Evolutionary conservation across 1,284 basidiomycete species (phyloP).

Genomic region (Athelia psychrophila): DNA sequence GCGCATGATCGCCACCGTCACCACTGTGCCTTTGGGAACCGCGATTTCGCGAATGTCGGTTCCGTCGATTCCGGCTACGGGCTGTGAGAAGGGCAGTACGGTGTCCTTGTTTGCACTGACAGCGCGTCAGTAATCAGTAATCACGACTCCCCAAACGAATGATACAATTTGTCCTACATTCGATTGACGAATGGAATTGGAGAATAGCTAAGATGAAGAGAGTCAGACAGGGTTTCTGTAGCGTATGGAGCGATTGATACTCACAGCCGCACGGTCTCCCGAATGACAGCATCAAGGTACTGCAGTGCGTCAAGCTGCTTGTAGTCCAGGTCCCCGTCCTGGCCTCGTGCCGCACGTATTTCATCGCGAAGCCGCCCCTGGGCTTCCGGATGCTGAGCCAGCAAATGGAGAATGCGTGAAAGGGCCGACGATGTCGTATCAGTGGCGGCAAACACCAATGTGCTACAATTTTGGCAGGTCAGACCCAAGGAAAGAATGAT

Average conservation of each 20-base stretch:
- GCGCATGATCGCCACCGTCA: slow-evolving; percentile 37
- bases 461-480: slow-evolving; percentile 18
- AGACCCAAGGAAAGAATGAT: no score
- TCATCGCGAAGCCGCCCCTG: slow-evolving; percentile 34
- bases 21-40: slow-evolving; percentile 34
- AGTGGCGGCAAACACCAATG: slow-evolving; percentile 43
- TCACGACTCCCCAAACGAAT: no score
- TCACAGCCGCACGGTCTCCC: slow-evolving; percentile 44
- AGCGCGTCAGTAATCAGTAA: no score
- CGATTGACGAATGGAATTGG: slow-evolving; percentile 5
- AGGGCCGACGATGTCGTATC: slow-evolving; percentile 40
- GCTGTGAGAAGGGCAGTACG: slow-evolving; percentile 22
- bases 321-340: slow-evolving; percentile 26
- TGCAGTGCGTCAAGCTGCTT: slow-evolving; percentile 36
- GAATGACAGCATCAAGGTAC: slow-evolving; percentile 43
- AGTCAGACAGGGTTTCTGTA: no score
- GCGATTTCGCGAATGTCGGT: slow-evolving; percentile 18
- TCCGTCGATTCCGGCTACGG: slow-evolving; percentile 8
- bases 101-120: slow-evolving; percentile 29
- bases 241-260: slow-evolving; percentile 6
- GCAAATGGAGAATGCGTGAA: slow-evolving; percentile 32
- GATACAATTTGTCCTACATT: neutral
- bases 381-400: slow-evolving; percentile 26
- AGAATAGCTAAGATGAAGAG: slow-evolving; percentile 1
- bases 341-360: slow-evolving; percentile 19